Conservation (phyloP, 345 rosid genomes). For the Brassica incana region DNA sequence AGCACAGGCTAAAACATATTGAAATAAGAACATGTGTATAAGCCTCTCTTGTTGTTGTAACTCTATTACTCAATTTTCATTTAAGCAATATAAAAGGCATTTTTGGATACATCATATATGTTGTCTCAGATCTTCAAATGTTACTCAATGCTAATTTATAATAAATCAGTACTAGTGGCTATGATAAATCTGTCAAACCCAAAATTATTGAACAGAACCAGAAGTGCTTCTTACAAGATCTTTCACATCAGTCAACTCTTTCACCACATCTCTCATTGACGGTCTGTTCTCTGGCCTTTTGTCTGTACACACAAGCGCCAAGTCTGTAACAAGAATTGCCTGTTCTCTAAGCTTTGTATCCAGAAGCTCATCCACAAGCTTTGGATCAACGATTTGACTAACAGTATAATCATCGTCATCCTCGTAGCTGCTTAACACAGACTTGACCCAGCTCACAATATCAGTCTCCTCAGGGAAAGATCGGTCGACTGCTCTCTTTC, state of each 20-base stretch:
- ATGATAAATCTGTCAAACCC: slow-evolving; percentile 28
- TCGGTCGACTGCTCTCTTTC: slow-evolving; percentile 55
- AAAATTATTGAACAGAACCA: slow-evolving; percentile 20
- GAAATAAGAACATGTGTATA: background rate
- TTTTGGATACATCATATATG: background rate
- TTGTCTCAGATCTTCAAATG: background rate
- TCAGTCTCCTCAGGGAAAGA: slow-evolving; percentile 42
- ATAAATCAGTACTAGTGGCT: background rate
- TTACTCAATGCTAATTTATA: background rate
- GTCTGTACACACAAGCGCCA: slow-evolving; percentile 67
- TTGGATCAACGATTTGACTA: slow-evolving; percentile 45
- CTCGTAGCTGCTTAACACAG: slow-evolving; percentile 41
- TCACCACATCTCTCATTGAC: slow-evolving; percentile 69
- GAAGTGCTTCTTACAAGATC: slow-evolving; percentile 22
- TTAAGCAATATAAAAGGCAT: slow-evolving; percentile 4
- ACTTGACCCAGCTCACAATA: slow-evolving; percentile 52
- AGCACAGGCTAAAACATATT: slow-evolving; percentile 50
- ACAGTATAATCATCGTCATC: slow-evolving; percentile 31
- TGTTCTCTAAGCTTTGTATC: slow-evolving; percentile 52
- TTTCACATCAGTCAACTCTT: slow-evolving; percentile 44
- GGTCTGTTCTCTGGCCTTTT: slow-evolving; percentile 63
- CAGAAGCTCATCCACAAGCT: slow-evolving; percentile 50
- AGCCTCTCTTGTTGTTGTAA: slow-evolving; percentile 21
- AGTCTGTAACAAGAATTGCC: slow-evolving; percentile 45
- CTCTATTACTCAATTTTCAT: slow-evolving; percentile 1